A percentile compares a stretch with the other conserved stretches of the same genome.
phyloP scores from a whole-genome alignment of 495 filamentous ascomycete genomes.

The Saxispiralis lemnorum region DNA sequence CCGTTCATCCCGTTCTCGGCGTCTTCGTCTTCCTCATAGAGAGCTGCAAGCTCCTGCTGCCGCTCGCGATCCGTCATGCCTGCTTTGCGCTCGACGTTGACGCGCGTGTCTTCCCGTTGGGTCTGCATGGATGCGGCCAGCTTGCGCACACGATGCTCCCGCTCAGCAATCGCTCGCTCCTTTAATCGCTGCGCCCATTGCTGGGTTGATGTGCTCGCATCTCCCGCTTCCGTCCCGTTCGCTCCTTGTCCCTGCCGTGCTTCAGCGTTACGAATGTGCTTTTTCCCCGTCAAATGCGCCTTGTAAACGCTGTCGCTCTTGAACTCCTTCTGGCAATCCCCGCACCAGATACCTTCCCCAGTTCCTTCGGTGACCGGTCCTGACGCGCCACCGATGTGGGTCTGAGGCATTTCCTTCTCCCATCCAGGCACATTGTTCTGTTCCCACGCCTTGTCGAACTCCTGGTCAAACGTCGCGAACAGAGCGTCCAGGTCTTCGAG shows the following conservation, averaged over 20 bases:
- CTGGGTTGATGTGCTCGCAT: slow-evolving; percentile 15
- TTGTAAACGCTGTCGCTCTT: slow-evolving; percentile 91
- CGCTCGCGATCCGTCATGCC: slow-evolving; percentile 93
- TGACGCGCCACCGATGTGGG: slow-evolving; percentile 31
- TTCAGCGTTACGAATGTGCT: slow-evolving; percentile 71
- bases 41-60: slow-evolving; percentile 74
- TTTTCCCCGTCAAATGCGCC: slow-evolving; percentile 72
- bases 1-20: slow-evolving; percentile 28
- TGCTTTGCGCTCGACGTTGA: slow-evolving; percentile 85
- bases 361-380: slow-evolving; percentile 31
- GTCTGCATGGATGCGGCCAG: slow-evolving; percentile 58
- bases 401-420: slow-evolving; percentile 38
- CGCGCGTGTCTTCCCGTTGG: slow-evolving; percentile 65
- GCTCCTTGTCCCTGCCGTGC: slow-evolving; percentile 24
- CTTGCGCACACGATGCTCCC: slow-evolving; percentile 65
- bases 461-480: slow-evolving; percentile 51
- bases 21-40: slow-evolving; percentile 46
- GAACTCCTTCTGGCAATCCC: slow-evolving; percentile 83
- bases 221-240: slow-evolving; percentile 15
- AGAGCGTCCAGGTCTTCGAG: slow-evolving; percentile 69
- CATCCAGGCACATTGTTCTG: slow-evolving; percentile 64
- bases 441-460: slow-evolving; percentile 73
- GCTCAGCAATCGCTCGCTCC: slow-evolving; percentile 77
- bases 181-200: slow-evolving; percentile 41
- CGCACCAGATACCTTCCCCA: slow-evolving; percentile 65